Evolutionary conservation across 2,329 filamentous ascomycete genomes (phyloP).

Genomic region (Epichloe amarillans): DNA sequence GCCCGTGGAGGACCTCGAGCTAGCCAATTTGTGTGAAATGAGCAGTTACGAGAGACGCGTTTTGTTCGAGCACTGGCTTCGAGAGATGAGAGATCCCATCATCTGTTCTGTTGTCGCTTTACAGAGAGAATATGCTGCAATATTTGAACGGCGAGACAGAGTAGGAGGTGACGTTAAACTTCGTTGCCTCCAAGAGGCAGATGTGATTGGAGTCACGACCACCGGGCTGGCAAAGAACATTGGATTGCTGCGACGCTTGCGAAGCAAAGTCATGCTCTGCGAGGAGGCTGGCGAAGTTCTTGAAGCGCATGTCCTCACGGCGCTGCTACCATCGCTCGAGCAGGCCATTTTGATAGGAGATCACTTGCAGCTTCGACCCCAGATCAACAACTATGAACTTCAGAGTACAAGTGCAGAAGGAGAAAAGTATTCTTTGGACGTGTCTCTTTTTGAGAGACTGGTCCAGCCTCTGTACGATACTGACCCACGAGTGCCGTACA

Average conservation of each 20-base stretch:
- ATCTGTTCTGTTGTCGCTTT: neutral
- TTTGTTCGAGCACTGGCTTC: neutral
- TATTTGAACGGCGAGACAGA: neutral
- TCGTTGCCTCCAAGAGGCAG: constrained; percentile 18
- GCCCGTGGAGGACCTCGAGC: neutral
- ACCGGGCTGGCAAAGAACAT: constrained; percentile 42
- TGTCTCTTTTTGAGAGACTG: constrained; percentile 49
- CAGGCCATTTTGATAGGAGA: constrained; percentile 53
- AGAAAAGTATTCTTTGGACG: constrained; percentile 38
- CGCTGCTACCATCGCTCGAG: constrained; percentile 44
- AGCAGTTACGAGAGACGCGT: neutral
- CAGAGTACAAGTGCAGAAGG: constrained; percentile 36
- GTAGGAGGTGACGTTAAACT: neutral
- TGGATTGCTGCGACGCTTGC: constrained; percentile 32
- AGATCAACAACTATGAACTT: constrained; percentile 41
- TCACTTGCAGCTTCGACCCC: constrained; percentile 46
- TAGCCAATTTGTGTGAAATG: neutral
- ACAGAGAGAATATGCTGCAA: neutral
- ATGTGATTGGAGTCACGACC: constrained; percentile 47
- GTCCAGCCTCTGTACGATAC: constrained; percentile 20
- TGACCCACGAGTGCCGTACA: constrained; percentile 16
- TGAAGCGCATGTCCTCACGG: constrained; percentile 47
- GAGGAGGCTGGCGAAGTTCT: constrained; percentile 59
- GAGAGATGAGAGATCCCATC: neutral
- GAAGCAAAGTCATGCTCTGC: constrained; percentile 45